phyloP scores from a whole-genome alignment of 768 basidiomycete genomes.

The Cubamyces lactineus region DNA sequence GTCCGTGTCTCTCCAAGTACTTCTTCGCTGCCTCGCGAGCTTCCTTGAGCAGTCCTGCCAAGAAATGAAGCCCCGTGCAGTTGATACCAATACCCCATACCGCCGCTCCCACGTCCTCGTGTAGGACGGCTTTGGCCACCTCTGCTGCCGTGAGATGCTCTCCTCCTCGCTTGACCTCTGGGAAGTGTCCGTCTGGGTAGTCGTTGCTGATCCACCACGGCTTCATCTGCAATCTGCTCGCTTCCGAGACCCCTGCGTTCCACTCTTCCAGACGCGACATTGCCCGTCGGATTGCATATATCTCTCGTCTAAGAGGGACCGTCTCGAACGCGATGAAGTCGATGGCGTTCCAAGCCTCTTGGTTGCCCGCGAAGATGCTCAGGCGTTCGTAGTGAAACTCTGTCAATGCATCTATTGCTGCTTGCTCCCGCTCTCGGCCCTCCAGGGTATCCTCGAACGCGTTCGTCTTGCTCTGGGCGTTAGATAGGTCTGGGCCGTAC shows the following conservation, averaged over 20 bases:
- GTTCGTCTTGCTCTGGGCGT: constrained; percentile 37
- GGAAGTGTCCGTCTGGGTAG: constrained; percentile 53
- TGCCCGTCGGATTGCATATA: constrained; percentile 64
- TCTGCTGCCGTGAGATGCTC: constrained; percentile 39
- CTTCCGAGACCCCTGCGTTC: neutral
- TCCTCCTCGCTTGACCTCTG: constrained; percentile 42
- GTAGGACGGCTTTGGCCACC: constrained; percentile 48
- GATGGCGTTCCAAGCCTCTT: constrained; percentile 54
- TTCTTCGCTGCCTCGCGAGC: neutral
- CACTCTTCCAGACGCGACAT: constrained; percentile 43
- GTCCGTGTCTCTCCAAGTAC: constrained; percentile 18
- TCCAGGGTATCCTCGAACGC: constrained; percentile 41
- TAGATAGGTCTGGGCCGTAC: constrained; percentile 59
- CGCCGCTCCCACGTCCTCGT: constrained; percentile 18
- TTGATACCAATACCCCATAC: constrained; percentile 74
- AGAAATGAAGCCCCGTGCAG: constrained; percentile 54
- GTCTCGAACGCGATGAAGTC: constrained; percentile 81
- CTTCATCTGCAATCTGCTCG: constrained; percentile 41
- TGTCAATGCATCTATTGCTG: constrained; percentile 54
- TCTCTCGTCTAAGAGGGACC: constrained; percentile 66
- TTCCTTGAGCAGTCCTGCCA: constrained; percentile 9
- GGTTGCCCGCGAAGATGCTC: constrained; percentile 51
- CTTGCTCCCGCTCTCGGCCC: constrained; percentile 35
- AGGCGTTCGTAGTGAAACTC: constrained; percentile 69
- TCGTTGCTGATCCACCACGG: constrained; percentile 79